phyloP scores from a whole-genome alignment of 208 protist species.

The Angomonas ambiguus region DNA sequence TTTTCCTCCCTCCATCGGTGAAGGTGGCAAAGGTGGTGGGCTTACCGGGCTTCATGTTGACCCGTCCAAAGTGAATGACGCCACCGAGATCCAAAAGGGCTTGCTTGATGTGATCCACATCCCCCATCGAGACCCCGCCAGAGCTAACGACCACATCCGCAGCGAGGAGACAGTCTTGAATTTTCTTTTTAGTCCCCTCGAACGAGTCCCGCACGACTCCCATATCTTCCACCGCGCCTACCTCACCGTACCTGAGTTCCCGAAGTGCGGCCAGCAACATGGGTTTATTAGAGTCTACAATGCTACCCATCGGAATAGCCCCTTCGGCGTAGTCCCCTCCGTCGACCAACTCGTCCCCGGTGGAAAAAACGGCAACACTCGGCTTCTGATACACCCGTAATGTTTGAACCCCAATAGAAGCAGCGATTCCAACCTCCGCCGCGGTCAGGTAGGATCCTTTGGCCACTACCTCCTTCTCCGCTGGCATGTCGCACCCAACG shows the following conservation, averaged over 20 bases:
- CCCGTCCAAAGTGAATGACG: background rate
- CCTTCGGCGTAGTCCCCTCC: background rate
- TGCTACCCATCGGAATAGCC: background rate
- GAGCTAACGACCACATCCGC: constrained; percentile 3
- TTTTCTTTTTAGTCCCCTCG: background rate
- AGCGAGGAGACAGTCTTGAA: background rate
- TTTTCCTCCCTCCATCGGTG: background rate
- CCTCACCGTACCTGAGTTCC: background rate
- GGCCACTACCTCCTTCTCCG: background rate
- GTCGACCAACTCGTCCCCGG: constrained; percentile 1
- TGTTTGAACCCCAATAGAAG: background rate
- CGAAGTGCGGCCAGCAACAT: constrained; percentile 2
- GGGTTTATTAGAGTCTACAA: constrained; percentile 1
- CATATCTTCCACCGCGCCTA: background rate
- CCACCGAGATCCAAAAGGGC: background rate
- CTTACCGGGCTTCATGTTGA: constrained; percentile 1
- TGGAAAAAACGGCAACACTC: background rate
- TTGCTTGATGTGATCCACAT: constrained; percentile 4
- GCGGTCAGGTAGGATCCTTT: background rate
- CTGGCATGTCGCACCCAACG: background rate
- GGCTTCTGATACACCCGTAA: background rate
- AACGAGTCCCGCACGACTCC: background rate
- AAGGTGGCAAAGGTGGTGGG: constrained; percentile 4
- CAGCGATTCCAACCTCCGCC: background rate
- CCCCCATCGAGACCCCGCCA: background rate